Conservation (phyloP, 768 basidiomycete genomes). For the Myochromella boudieri region DNA sequence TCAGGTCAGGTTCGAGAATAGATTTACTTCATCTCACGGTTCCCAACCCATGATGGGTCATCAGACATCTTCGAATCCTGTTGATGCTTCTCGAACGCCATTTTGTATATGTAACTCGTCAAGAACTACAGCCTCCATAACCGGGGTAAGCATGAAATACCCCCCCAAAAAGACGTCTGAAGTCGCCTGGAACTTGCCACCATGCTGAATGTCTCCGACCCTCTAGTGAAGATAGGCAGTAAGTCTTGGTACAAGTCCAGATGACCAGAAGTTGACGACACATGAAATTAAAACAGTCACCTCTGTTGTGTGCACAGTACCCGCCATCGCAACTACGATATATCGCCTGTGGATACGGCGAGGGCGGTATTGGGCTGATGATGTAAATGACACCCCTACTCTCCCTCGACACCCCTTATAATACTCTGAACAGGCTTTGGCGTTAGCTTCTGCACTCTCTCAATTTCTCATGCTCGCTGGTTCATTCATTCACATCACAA, state of each 20-base stretch:
- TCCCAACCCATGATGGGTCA: neutral
- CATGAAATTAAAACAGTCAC: no score
- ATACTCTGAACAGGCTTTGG: conserved; percentile 23
- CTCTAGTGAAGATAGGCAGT: conserved; percentile 10
- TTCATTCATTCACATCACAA: conserved; percentile 25
- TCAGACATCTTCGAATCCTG: conserved; percentile 1
- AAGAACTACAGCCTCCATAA: neutral
- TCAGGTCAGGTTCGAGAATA: no score
- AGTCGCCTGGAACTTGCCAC: neutral
- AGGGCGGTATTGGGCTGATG: conserved; percentile 34
- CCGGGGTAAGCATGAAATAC: neutral
- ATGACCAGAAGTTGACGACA: no score
- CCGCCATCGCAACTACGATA: conserved; percentile 30
- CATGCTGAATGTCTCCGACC: conserved; percentile 8
- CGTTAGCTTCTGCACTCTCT: conserved; percentile 26
- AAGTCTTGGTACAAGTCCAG: conserved; percentile 9
- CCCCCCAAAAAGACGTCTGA: neutral
- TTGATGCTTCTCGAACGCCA: neutral
- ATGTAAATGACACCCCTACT: no score
- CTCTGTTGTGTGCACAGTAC: conserved; percentile 29
- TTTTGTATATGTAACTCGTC: no score
- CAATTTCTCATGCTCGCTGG: conserved; percentile 28
- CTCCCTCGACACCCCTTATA: neutral
- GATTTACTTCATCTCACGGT: neutral
- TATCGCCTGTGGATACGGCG: conserved; percentile 32